Percentiles rank a stretch among this genome's conserved stretches.
phyloP scores from a whole-genome alignment of 169 alveolate species.

The Cryptosporidium felis region DNA sequence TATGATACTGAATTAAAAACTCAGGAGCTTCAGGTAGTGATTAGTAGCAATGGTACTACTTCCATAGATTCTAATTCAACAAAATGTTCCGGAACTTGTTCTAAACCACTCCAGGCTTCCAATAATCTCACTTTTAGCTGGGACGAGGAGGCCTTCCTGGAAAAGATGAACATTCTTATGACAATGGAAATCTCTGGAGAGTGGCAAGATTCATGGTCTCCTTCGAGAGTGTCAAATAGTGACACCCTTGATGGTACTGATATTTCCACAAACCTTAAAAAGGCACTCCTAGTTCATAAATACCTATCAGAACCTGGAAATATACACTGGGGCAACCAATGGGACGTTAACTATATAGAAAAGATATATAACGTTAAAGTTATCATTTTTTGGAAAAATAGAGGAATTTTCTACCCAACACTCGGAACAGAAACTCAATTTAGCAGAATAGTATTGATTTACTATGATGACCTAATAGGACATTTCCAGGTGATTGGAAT shows the following conservation, averaged over 20 bases:
- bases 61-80: background rate
- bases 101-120: background rate
- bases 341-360: slow-evolving; percentile 41
- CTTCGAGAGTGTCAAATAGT: background rate
- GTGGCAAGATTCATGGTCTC: slow-evolving; percentile 68
- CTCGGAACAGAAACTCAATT: background rate
- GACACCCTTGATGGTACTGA: background rate
- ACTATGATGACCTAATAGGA: slow-evolving; percentile 25
- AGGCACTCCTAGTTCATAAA: slow-evolving; percentile 42
- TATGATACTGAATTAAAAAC: background rate
- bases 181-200: slow-evolving; percentile 4
- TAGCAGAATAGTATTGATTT: slow-evolving; percentile 1
- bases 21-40: background rate
- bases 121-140: background rate
- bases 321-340: slow-evolving; percentile 51
- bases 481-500: slow-evolving; percentile 60
- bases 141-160: slow-evolving; percentile 9
- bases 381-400: slow-evolving; percentile 43
- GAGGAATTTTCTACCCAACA: slow-evolving; percentile 58
- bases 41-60: background rate
- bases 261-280: slow-evolving; percentile 10
- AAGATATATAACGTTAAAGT: slow-evolving; percentile 13
- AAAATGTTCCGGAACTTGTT: background rate
- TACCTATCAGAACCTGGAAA: slow-evolving; percentile 36
- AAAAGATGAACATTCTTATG: slow-evolving; percentile 11